Evolutionary conservation across 257 asterid species (phyloP).

Genomic region (Solanum bulbocastanum): DNA sequence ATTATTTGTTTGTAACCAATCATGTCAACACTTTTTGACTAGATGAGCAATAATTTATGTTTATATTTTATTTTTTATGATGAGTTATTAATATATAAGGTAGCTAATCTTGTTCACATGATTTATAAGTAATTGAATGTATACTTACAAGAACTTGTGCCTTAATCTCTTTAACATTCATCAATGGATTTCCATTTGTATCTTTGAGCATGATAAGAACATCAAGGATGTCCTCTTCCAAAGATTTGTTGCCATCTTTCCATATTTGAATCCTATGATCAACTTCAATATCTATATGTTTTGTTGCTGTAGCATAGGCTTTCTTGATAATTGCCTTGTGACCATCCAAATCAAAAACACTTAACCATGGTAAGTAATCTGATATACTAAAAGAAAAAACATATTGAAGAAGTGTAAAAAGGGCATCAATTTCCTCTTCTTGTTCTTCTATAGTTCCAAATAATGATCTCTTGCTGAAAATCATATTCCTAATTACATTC

Average conservation of each 20-base stretch:
- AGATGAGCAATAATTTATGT: too few species aligned
- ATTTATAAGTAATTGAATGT: neutral
- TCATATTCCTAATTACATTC: neutral
- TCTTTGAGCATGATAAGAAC: neutral
- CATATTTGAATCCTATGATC: neutral
- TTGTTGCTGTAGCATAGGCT: neutral
- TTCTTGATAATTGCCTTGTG: neutral
- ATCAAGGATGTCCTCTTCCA: constrained; percentile 1
- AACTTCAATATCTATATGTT: neutral
- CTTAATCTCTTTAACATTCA: neutral
- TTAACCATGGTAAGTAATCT: neutral
- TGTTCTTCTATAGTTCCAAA: neutral
- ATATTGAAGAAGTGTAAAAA: neutral
- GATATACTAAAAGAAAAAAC: neutral
- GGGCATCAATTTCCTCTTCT: neutral
- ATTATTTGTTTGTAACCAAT: neutral
- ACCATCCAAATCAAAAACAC: neutral
- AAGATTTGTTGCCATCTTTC: neutral
- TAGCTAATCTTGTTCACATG: too few species aligned
- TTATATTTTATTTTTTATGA: too few species aligned
- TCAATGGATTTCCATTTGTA: neutral
- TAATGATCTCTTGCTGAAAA: neutral
- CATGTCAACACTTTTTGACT: too few species aligned
- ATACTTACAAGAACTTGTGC: neutral
- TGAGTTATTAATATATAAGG: too few species aligned